Conservation (phyloP, 2,329 filamentous ascomycete species). For the Trichoderma aggressivum region DNA sequence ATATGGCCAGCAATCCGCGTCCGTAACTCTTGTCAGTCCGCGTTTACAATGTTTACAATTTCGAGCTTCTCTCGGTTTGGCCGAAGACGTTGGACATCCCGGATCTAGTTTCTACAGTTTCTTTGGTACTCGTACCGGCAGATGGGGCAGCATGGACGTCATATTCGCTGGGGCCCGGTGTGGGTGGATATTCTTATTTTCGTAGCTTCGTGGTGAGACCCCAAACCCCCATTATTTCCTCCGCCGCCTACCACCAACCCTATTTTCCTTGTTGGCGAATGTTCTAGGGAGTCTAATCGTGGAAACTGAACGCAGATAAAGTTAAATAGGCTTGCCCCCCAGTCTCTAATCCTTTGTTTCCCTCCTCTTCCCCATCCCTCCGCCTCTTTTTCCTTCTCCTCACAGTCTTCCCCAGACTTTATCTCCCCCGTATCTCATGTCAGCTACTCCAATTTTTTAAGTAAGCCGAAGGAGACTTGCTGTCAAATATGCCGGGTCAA, state of each 20-base stretch:
- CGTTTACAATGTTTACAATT: background rate
- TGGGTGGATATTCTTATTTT: conserved; percentile 12
- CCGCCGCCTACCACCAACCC: conserved; percentile 3
- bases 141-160: conserved; percentile 5
- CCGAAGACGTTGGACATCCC: conserved; percentile 15
- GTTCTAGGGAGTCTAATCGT: background rate
- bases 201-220: conserved; percentile 2
- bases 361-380: conserved; percentile 3
- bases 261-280: background rate
- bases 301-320: conserved; percentile 4
- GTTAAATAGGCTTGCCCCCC: conserved; percentile 11
- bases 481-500: conserved; percentile 12
- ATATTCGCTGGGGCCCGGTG: conserved; percentile 3
- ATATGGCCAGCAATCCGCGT: background rate
- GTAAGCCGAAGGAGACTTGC: background rate
- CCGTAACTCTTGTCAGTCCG: background rate
- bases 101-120: background rate
- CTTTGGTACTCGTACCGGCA: conserved; percentile 1
- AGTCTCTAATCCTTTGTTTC: background rate
- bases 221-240: conserved; percentile 10
- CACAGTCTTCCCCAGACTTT: conserved; percentile 8
- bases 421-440: conserved; percentile 9
- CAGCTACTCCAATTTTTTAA: background rate
- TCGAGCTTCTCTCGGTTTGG: background rate
- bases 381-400: background rate